Percentiles rank a stretch among this genome's conserved stretches.
phyloP scores from a whole-genome alignment of 257 asterid species.

The Capsicum rhomboideum region DNA sequence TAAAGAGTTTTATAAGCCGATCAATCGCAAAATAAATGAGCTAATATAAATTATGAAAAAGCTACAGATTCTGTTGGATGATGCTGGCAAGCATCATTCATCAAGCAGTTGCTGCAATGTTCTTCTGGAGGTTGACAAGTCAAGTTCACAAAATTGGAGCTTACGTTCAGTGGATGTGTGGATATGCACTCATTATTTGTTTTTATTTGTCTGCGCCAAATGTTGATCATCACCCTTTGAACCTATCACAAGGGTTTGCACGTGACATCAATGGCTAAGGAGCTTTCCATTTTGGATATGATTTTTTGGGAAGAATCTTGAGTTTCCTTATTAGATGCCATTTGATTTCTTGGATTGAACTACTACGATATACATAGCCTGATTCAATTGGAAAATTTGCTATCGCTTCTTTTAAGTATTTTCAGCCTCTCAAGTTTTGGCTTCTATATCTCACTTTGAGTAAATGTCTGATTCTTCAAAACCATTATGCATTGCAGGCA shows the following conservation, averaged over 20 bases:
- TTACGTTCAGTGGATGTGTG: background rate
- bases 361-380: background rate
- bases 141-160: background rate
- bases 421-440: background rate
- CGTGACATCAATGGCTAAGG: background rate
- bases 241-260: background rate
- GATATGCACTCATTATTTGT: background rate
- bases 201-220: background rate
- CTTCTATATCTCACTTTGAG: background rate
- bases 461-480: background rate
- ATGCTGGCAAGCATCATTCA: background rate
- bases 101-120: background rate
- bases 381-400: background rate
- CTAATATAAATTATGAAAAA: background rate
- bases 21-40: background rate
- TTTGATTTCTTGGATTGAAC: background rate
- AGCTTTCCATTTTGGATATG: background rate
- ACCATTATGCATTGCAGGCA: constrained; percentile 44
- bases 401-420: background rate
- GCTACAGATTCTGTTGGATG: background rate
- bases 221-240: background rate
- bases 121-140: background rate
- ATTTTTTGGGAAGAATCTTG: background rate
- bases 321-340: background rate
- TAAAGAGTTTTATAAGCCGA: background rate